A percentile compares a stretch with the other conserved stretches of the same genome.
Conservation (phyloP, 495 filamentous ascomycete species). For the Tuber indicum region DNA sequence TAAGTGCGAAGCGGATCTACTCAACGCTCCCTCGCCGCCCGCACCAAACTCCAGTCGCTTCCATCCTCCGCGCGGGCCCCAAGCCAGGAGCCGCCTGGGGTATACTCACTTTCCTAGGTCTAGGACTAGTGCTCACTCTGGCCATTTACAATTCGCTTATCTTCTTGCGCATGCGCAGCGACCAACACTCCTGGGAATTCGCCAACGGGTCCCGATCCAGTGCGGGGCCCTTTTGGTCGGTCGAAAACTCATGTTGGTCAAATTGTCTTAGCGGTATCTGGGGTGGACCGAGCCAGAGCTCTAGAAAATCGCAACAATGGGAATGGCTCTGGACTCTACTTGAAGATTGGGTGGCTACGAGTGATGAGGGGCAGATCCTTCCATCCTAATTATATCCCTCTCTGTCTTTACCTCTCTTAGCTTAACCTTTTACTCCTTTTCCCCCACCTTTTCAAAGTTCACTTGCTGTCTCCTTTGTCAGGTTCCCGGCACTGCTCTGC, state of each 20-base stretch:
- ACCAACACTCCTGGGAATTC: slow-evolving; percentile 27
- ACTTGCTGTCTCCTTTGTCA: neutral
- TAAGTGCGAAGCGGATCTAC: neutral
- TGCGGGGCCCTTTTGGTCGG: slow-evolving; percentile 20
- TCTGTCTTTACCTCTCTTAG: neutral
- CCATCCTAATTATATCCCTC: neutral
- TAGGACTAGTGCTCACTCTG: slow-evolving; percentile 1
- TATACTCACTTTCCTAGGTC: slow-evolving; percentile 12
- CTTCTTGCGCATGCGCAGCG: slow-evolving; percentile 19
- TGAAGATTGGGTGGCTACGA: neutral
- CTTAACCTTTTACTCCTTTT: neutral
- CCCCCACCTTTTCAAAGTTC: neutral
- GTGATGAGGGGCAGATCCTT: neutral
- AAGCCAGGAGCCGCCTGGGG: slow-evolving; percentile 22
- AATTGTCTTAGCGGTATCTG: slow-evolving; percentile 14
- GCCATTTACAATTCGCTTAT: slow-evolving; percentile 24
- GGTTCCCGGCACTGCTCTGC: neutral
- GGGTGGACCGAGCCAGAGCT: neutral
- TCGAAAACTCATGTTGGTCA: slow-evolving; percentile 19
- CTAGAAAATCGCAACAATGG: neutral
- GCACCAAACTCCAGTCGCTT: slow-evolving; percentile 14
- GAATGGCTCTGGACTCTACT: neutral
- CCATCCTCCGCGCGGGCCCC: slow-evolving; percentile 27
- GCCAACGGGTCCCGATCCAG: slow-evolving; percentile 8
- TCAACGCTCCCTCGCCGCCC: slow-evolving; percentile 5